phyloP scores from a whole-genome alignment of 1,284 basidiomycete species.

The Tilletia caries region DNA sequence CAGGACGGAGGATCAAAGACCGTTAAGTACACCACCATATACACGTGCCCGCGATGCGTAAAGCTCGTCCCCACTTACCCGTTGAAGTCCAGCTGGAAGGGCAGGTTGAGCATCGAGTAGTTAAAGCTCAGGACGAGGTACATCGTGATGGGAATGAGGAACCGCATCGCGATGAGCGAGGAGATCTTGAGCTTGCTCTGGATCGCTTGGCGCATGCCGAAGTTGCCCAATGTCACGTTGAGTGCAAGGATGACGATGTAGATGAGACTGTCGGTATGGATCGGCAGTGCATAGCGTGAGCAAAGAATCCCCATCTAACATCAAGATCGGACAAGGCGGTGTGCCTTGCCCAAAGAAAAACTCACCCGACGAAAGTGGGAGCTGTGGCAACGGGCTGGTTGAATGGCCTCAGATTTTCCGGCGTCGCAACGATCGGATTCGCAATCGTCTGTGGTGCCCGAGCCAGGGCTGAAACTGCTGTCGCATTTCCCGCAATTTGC shows the following conservation, averaged over 20 bases:
- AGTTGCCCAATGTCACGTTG: constrained; percentile 41
- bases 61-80: constrained; percentile 14
- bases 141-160: constrained; percentile 28
- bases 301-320: no score
- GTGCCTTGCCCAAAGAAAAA: no score
- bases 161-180: constrained; percentile 38
- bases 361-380: constrained; percentile 64
- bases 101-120: constrained; percentile 42
- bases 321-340: no score
- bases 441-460: constrained; percentile 64
- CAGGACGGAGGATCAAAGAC: background rate
- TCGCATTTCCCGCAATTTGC: constrained; percentile 50
- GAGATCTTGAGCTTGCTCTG: constrained; percentile 34
- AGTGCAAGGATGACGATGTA: constrained; percentile 65
- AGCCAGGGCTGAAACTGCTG: constrained; percentile 58
- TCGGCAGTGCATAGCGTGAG: no score
- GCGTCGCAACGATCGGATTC: constrained; percentile 59
- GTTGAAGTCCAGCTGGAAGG: constrained; percentile 43
- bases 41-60: background rate
- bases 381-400: constrained; percentile 69
- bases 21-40: background rate
- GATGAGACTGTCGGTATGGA: constrained; percentile 60
- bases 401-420: constrained; percentile 67
- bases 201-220: constrained; percentile 29
- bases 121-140: constrained; percentile 44